Base-by-base conservation (phyloP, 1,284 basidiomycete genomes). In the Leucoagaricus sp. region DNA sequence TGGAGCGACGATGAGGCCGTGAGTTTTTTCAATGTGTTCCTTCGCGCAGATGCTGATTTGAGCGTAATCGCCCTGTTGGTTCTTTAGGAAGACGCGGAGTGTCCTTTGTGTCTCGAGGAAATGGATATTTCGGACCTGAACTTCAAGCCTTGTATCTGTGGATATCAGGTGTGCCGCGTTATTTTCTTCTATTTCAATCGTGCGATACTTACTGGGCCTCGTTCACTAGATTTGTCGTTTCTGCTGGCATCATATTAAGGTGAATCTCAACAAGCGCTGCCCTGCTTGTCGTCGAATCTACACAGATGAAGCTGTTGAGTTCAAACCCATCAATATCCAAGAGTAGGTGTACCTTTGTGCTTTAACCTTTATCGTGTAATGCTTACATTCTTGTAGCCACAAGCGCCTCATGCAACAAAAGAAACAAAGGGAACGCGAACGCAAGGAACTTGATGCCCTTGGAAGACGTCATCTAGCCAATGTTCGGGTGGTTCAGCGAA, bases 91-190 rank as follows among this genome's bases (percentile, higher is more conserved):
- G 95, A 98, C 68, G 91, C 93, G 65, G 96, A 99, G 68, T 99
- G 97, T 75, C 94, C 97, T 47, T 86, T 99, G 61, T 99, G 97
- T 77, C 86, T 98, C 57, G 97, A 99, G 71, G 96, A 98, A 76
- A 95, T 99, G 86, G 97, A 99, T 75, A 86, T 99, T 62, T 96
- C 95, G 41, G 97, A 99, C 82, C 86, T 98, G 70, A 97, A 98
- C 80, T 99, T 99, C 81, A 97, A 96, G 79, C 97, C 97, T 17
- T 99, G 97, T 75, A 88, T 96, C 55, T 99, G 97, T 75, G 97
- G 97, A 63, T 97, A 99, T 76, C 96, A 98, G 83, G 96, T 93
- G 70, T 67, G 77, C 53, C 49, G 49, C 60, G 33, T 55, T 60
- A 60, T 53, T 62, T 51, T 61, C 48, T 61, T 45, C 19, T 25